Evolutionary conservation across 257 asterid species (phyloP).

Genomic region (Jaltomata sinuosa): DNA sequence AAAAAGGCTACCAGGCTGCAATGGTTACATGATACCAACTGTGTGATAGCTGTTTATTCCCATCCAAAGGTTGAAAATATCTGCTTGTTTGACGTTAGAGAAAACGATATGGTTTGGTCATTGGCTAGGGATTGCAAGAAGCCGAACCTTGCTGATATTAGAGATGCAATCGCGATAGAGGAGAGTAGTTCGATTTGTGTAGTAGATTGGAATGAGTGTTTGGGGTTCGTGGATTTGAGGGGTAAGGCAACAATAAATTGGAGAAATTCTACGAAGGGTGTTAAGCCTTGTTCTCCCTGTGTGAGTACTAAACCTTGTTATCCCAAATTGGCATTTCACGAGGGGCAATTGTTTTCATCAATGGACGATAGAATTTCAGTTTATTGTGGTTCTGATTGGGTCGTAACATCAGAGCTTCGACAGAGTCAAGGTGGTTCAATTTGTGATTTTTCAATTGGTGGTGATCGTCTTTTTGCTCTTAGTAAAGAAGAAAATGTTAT

Average conservation of each 20-base stretch:
- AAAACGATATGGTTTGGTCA: slow-evolving; percentile 63
- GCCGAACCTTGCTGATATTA: neutral
- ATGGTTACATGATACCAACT: slow-evolving; percentile 1
- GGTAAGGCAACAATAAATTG: slow-evolving; percentile 40
- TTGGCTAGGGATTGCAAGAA: slow-evolving; percentile 59
- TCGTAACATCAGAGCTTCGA: slow-evolving; percentile 49
- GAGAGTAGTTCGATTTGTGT: slow-evolving; percentile 53
- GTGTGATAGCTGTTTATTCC: slow-evolving; percentile 60
- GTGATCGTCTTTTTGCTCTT: slow-evolving; percentile 66
- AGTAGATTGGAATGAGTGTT: slow-evolving; percentile 65
- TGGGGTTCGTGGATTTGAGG: slow-evolving; percentile 78
- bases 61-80: slow-evolving; percentile 63
- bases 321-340: slow-evolving; percentile 65
- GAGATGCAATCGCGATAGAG: slow-evolving; percentile 77
- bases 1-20: neutral
- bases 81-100: slow-evolving; percentile 66
- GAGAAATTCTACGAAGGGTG: slow-evolving; percentile 40
- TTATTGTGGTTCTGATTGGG: slow-evolving; percentile 72
- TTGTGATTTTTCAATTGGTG: slow-evolving; percentile 74
- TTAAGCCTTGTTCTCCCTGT: too few relatives aligned
- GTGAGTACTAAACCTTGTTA: slow-evolving; percentile 48
- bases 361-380: slow-evolving; percentile 71
- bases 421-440: slow-evolving; percentile 62
- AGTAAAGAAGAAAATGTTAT: slow-evolving; percentile 74
- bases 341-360: slow-evolving; percentile 67